Base-by-base conservation (phyloP, 1,284 basidiomycete species). In the Crepidotus sp. region DNA sequence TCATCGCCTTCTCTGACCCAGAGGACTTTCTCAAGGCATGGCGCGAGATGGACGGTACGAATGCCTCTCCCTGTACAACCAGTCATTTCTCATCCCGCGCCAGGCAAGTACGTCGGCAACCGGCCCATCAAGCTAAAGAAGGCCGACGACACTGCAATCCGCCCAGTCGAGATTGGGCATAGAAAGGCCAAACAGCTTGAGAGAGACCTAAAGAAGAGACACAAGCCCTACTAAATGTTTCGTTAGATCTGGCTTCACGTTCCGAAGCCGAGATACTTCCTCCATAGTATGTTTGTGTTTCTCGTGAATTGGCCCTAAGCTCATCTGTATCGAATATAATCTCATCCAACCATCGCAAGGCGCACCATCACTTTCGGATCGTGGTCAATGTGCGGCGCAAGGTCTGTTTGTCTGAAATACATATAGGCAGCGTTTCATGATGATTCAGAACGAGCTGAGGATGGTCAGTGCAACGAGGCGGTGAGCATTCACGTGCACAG, bases 21-120 rank as follows among this genome's bases (percentile, higher is more conserved):
- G 95, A 98, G 66, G 96, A 99, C 62, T 98, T 98, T 62, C 64
- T 99, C 47, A 92, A 80, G 56, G 96, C 96, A 6, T 99, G 96
- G 96, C 98, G 98, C 61, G 92, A 98, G 64, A 98, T 98, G 92
- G 91, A 99, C 63, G 95, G 94, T 86, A 57, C 43, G 83, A 14
- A 24, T 3, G 30, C 22, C 35, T 41, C 38, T 6, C 39, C 11
- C 14, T n/a, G 6, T 13, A 13, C 25, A 5, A 4, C 13, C 3
- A 15, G 4, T 2, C 3, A 1, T 8, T 39, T 19, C 31, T 53
- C 6, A 43, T 47, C 27, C 50, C 15, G 6, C 10, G 35, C 9
- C 54, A 94, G 92, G 92, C 54, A 96, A 97, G 70, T 97, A 97
- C 63, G 92, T 98, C 42, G 93, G 93, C 30, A 96, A 95, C 60